Base-by-base conservation (phyloP, 352 stramenopile species). In the Proteromonas lacertae region DNA sequence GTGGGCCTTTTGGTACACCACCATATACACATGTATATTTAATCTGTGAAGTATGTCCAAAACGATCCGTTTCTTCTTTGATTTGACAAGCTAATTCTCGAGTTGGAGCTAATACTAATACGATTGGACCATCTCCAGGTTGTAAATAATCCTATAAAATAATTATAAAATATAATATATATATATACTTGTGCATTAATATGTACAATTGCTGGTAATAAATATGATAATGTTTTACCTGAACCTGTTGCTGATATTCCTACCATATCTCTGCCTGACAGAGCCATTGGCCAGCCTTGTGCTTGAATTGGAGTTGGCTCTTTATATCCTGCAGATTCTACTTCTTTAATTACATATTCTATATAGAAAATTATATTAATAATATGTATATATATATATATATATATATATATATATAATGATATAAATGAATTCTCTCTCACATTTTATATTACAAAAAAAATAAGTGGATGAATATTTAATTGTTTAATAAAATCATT, bases 141-240 rank as follows among this genome's bases (percentile, higher is more conserved):
- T n/a, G n/a, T n/a, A n/a, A n/a, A n/a, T n/a, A n/a, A n/a, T n/a
- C n/a, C n/a, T n/a, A n/a, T n/a, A n/a, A n/a, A n/a, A n/a, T n/a
- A n/a, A n/a, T n/a, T n/a, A n/a, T n/a, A n/a, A n/a, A n/a, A n/a
- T n/a, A n/a, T n/a, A n/a, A n/a, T n/a, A n/a, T n/a, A n/a, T n/a
- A n/a, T n/a, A n/a, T n/a, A 31, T 75, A 92, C 80, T 75, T 93
- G 78, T 47, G 80, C 84, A 60, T 95, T 93, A 62, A 99, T 96
- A 59, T 99, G 87, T 47, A 99, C 88, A 66, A 96, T 93, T 24
- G 73, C 83, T 9, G 86, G 86, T n/a, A 97, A 60, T 49, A 96
- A 65, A 60, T 96, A 97, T 23, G 82, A 76, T 32, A 93, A 45
- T 20, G 83, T 95, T 54, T 95, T 95, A 36, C 84, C 84, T 4